phyloP scores from a whole-genome alignment of 768 basidiomycete species.

The Mycena sanguinolenta region DNA sequence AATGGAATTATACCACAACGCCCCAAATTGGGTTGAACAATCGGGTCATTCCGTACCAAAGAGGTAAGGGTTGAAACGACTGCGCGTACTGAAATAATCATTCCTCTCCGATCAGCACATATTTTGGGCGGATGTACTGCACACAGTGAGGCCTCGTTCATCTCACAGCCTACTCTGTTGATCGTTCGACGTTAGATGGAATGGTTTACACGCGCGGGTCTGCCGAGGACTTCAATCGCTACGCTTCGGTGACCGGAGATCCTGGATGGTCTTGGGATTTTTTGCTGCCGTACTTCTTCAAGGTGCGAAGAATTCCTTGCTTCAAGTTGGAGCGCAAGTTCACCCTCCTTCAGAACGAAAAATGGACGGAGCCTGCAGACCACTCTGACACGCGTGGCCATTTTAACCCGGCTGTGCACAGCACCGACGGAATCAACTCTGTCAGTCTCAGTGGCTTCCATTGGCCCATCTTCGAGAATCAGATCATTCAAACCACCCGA shows the following conservation, averaged over 20 bases:
- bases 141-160: too few relatives aligned
- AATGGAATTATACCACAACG: slow-evolving; percentile 3
- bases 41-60: neutral
- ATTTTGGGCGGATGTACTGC: neutral
- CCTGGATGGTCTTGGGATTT: slow-evolving; percentile 41
- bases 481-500: neutral
- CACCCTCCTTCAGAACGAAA: slow-evolving; percentile 47
- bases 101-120: neutral
- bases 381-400: slow-evolving; percentile 40
- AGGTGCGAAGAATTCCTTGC: slow-evolving; percentile 30
- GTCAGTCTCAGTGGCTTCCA: slow-evolving; percentile 49
- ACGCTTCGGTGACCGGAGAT: slow-evolving; percentile 27
- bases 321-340: neutral
- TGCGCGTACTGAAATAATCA: neutral
- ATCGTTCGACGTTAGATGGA: neutral
- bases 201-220: slow-evolving; percentile 2
- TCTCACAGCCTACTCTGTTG: neutral
- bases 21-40: neutral
- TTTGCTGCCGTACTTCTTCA: slow-evolving; percentile 45
- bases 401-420: slow-evolving; percentile 52
- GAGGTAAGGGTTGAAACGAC: neutral
- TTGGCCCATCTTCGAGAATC: slow-evolving; percentile 11
- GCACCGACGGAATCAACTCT: slow-evolving; percentile 45
- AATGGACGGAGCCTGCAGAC: slow-evolving; percentile 50
- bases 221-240: slow-evolving; percentile 16